Base-by-base conservation (phyloP, 2,329 filamentous ascomycete species). In the Kalmusia sp. region DNA sequence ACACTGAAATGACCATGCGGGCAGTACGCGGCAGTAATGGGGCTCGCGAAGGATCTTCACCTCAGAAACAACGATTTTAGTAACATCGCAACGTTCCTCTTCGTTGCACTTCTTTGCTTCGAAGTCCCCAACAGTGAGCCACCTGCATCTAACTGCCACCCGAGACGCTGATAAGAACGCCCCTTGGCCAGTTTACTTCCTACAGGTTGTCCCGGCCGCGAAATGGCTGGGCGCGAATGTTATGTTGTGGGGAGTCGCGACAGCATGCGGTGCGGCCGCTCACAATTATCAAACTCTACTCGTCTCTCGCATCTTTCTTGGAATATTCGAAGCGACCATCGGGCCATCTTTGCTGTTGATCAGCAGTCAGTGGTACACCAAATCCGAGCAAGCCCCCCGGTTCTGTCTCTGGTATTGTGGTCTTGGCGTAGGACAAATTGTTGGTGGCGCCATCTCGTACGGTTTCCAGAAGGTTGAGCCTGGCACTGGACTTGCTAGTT, bases 341-440 rank as follows among this genome's bases (percentile, higher is more conserved):
- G 78, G 80, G 1, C 82, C 82, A 0, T 76, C 77, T 1, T 71
- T 84, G 19, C 79, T 83, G 6, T 68, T 84, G 12, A 79, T 84
- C 49, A 84, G 80, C 0, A 76, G 76, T 3, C 83, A 83, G 76
- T 83, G 80, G 80, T 82, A 82, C 53, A 80, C 78, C 49, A 74
- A 77, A 54, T 62, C 68, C 5, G 85, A 89, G 62, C 85, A 88
- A 64, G 84, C 85, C 0, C 67, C 85, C 14, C 78, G 86, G 0
- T 80, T 87, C 3, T 84, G 84, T 0, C 78, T 80, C 2, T 88
- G 86, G 85, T 88, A 88, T 58, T 77, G 83, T 5, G 87, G 84
- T 0, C 86, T 55, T 14, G 60, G 60, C 2, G 28, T 58, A n/a
- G 59, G 57, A 3, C 57, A 60, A 34, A 57, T 62, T 9, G 31